phyloP scores from a whole-genome alignment of 179 eudicot species.

The Spergularia azorica region DNA sequence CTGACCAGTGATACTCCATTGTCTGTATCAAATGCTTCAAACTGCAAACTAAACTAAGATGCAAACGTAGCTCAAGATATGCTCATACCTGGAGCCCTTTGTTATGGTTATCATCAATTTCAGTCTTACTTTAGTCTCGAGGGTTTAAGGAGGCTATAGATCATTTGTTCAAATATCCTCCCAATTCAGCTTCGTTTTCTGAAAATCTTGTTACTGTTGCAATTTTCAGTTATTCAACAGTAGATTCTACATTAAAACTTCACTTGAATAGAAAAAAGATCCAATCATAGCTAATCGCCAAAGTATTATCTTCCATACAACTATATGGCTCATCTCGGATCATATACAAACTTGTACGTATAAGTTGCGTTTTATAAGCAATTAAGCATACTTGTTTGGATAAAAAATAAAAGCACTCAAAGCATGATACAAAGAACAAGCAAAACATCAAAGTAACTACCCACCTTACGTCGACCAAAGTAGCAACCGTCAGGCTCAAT shows the following conservation, averaged over 20 bases:
- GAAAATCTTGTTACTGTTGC: too few relatives aligned
- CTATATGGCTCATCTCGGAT: too few relatives aligned
- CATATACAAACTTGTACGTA: not conserved
- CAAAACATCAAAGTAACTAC: constrained; percentile 14
- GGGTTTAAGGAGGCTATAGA: not conserved
- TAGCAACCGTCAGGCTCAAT: constrained; percentile 96
- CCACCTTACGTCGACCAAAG: constrained; percentile 92
- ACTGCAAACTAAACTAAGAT: not conserved
- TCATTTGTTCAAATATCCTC: not conserved
- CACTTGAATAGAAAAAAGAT: constrained; percentile 1
- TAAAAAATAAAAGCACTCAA: constrained; percentile 1
- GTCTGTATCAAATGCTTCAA: too few relatives aligned
- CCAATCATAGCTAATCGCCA: too few relatives aligned
- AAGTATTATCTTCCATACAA: too few relatives aligned
- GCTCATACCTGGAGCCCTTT: not conserved
- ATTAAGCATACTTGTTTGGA: not conserved
- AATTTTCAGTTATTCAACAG: too few relatives aligned
- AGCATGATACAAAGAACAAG: constrained; percentile 5
- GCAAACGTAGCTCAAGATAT: not conserved
- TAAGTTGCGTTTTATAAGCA: not conserved
- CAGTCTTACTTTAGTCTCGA: not conserved
- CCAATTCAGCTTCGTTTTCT: too few relatives aligned
- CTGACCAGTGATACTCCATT: too few relatives aligned
- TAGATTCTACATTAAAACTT: too few relatives aligned
- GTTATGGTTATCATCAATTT: not conserved